Percentiles rank a stretch among this genome's conserved stretches.
Evolutionary conservation across 345 rosid species (phyloP).

Genomic region (Durio zibethinus): DNA sequence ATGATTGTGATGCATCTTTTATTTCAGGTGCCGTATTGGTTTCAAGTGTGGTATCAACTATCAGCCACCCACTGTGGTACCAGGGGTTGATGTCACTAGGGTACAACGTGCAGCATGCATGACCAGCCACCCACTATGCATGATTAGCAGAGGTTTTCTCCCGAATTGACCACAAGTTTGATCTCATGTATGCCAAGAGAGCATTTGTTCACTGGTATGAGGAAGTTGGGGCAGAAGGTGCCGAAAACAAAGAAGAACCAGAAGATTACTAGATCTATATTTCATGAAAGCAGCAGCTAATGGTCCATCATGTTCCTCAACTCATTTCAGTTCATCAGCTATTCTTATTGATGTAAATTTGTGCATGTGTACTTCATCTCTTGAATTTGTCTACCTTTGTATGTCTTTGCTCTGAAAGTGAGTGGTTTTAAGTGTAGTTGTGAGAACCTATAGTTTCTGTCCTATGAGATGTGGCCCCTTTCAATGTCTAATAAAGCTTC

Average conservation of each 20-base stretch:
- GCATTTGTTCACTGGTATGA: constrained; percentile 88
- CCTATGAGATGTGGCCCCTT: not conserved
- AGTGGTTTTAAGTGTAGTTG: constrained; percentile 12
- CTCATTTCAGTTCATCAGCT: constrained; percentile 3
- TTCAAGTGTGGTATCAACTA: constrained; percentile 85
- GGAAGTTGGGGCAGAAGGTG: constrained; percentile 81
- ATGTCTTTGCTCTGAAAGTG: constrained; percentile 17
- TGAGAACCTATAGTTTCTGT: too few relatives aligned
- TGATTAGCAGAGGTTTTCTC: constrained; percentile 77
- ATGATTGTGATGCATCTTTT: not conserved
- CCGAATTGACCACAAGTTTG: constrained; percentile 71
- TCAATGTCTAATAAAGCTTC: not conserved
- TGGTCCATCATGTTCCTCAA: constrained; percentile 3
- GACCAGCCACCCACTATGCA: constrained; percentile 91
- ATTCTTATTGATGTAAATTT: constrained; percentile 5
- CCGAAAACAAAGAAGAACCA: constrained; percentile 47
- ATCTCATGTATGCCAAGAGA: constrained; percentile 81
- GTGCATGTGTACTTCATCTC: constrained; percentile 9
- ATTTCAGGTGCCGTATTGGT: constrained; percentile 76
- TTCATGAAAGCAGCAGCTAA: not conserved
- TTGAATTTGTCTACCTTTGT: constrained; percentile 1
- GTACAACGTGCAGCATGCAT: constrained; percentile 84
- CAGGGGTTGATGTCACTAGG: constrained; percentile 67
- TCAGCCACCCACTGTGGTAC: constrained; percentile 81
- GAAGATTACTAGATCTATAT: constrained; percentile 41